Base-by-base conservation (phyloP, 257 asterid genomes). In the Solanum habrochaites region DNA sequence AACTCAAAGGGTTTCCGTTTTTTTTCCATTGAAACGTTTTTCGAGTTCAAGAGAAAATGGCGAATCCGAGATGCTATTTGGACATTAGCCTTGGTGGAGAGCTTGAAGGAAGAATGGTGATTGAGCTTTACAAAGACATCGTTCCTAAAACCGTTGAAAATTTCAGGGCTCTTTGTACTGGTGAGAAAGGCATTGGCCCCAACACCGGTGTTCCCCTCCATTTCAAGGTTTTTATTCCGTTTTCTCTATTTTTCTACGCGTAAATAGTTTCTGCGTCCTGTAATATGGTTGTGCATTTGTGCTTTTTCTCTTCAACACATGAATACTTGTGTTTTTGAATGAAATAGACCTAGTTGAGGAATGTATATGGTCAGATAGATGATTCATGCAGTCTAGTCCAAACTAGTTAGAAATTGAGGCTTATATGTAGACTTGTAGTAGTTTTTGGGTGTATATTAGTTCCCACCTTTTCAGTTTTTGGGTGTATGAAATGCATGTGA, bases 161-260 rank as follows among this genome's bases (percentile, higher is more conserved):
- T 75, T 91, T 91, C 85, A 87, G 93, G 56, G 94, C 93, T 13
- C 90, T 91, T 2, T 91, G 93, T 25, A 91, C 91, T 35, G 94
- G 94, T 0, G 92, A 91, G 72, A 89, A 86, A 70, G 94, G 92
- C 87, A 58, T 85, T 39, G 86, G 88, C 73, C 89, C 91, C 40
- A 70, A 78, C 49, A 87, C 91, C 27, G 92, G 89, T 13, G 88
- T 70, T 45, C 89, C 90, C 14, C 94, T 91, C 43, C 93, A 91
- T 85, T 90, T 42, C 72, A 91, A 90, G 90, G 94, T 90, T n/a
- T 5, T 72, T 13, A 8, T 49, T 70, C 29, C 18, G 32, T 87
- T 56, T 71, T 42, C 64, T 27, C n/a, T 56, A 23, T 71, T 32
- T 75, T n/a, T 8, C 16, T 42, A n/a, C 7, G 5, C 13, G 39